Percentiles rank a stretch among this genome's conserved stretches.
These are phyloP conservation scores for Silene noctiflora DNA, from an alignment of 179 eudicot genomes.

Conservation along the genomic window DNA sequence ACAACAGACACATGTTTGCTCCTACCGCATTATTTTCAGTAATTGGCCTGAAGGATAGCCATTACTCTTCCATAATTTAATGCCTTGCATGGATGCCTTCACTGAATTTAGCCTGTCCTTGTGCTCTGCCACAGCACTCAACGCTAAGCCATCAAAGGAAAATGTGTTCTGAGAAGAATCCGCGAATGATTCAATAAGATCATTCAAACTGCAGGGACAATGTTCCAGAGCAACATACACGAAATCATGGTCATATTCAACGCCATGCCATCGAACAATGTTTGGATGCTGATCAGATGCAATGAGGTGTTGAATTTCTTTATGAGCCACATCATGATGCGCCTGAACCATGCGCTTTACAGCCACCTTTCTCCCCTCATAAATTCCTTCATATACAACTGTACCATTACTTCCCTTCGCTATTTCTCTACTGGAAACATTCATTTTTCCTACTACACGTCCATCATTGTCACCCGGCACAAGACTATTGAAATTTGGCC, in stretches of 20 bases:
- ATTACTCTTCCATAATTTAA: conserved; percentile 57
- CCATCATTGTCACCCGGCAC: conserved; percentile 42
- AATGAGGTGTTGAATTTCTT: conserved; percentile 85
- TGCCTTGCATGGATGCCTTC: conserved; percentile 48
- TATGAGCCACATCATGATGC: conserved; percentile 76
- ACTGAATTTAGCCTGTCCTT: conserved; percentile 35
- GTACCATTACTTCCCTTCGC: conserved; percentile 98
- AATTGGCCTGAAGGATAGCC: conserved; percentile 75
- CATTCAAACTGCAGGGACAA: conserved; percentile 74
- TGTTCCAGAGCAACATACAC: conserved; percentile 81
- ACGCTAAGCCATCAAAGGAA: conserved; percentile 27
- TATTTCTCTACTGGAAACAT: conserved; percentile 63
- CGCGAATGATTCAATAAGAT: conserved; percentile 53
- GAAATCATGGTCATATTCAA: conserved; percentile 84
- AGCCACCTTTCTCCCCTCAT: conserved; percentile 88
- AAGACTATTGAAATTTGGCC: conserved; percentile 48
- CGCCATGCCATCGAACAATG: conserved; percentile 82
- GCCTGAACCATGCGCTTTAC: conserved; percentile 90
- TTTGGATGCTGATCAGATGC: conserved; percentile 85
- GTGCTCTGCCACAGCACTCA: conserved; percentile 34
- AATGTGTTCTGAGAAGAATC: conserved; percentile 31
- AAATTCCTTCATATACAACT: conserved; percentile 79
- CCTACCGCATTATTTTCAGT: conserved; percentile 76
- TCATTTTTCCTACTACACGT: conserved; percentile 60
- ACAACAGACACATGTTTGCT: conserved; percentile 9